Evolutionary conservation across 306 rosid genomes (phyloP), one percentile per base, ranked within the genome.

Genomic region (Cajanus cajan): DNA sequence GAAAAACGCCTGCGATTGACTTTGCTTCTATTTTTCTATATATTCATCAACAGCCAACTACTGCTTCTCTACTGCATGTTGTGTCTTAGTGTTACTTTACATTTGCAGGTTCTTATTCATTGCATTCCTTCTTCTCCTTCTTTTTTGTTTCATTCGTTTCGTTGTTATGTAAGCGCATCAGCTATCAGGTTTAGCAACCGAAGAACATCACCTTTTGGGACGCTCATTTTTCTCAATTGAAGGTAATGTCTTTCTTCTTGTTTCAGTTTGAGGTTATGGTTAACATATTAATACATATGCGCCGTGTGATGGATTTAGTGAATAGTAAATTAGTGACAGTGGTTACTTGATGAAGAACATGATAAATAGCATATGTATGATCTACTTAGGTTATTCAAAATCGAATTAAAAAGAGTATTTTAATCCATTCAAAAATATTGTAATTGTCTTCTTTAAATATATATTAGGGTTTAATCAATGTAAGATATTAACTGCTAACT

Each of bases 1-100:
- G 11, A 37, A 37, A n/a, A 16, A 63, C 8, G 50, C 55, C 6
- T 52, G n/a, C n/a, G 13, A 7, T 18, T 51, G 13, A 51, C 31
- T 76, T 68, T 59, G 34, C 69, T 73, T 73, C 52, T 12, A 52
- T 52, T n/a, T n/a, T n/a, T n/a, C n/a, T n/a, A n/a, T n/a, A n/a
- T 28, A 28, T 28, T 28, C 31, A 28, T 28, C 31, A 28, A 28
- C 31, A 28, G 0, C 45, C 79, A 5, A n/a, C 14, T 36, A 21
- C 51, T 55, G 5, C 4, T 80, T 73, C 76, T 21, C 13, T 10
- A 50, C 64, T 41, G 57, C 33, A 55, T 57, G 66, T 34, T 14
- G 36, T 22, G 8, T 24, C 44, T 57, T n/a, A n/a, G n/a, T n/a
- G n/a, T n/a, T n/a, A n/a, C n/a, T n/a, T n/a, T n/a, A n/a, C n/a